phyloP scores from a whole-genome alignment of 2,329 filamentous ascomycete species.

The Fusarium sp. region DNA sequence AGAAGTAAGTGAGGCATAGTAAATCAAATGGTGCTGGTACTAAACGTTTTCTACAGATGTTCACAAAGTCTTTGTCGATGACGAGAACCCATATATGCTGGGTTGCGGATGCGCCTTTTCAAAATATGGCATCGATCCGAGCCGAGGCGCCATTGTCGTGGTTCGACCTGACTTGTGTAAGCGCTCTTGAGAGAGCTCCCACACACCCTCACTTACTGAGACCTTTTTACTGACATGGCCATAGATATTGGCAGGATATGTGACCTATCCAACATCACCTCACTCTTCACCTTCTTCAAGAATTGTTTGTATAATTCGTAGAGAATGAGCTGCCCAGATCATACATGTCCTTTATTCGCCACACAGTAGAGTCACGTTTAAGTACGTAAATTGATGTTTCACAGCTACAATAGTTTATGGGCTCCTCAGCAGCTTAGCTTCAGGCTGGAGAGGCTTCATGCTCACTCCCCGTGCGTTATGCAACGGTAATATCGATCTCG shows the following conservation, averaged over 20 bases:
- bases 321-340: not conserved
- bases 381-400: no score
- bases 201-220: accelerated
- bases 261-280: accelerated
- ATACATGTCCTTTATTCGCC: no score
- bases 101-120: slow-evolving; percentile 18
- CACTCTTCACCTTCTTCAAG: slow-evolving; percentile 8
- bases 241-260: slow-evolving; percentile 24
- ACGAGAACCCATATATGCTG: slow-evolving; percentile 19
- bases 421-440: no score
- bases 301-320: slow-evolving; percentile 5
- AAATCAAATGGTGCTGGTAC: no score
- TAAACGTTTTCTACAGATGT: slow-evolving; percentile 8
- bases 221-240: not conserved
- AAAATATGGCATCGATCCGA: slow-evolving; percentile 22
- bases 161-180: slow-evolving; percentile 37
- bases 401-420: no score
- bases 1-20: not conserved
- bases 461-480: no score
- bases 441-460: no score
- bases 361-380: no score
- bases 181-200: not conserved
- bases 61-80: slow-evolving; percentile 31
- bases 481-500: no score
- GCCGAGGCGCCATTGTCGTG: slow-evolving; percentile 20